Base-by-base conservation (phyloP, 306 rosid species). In the Acacia confusa region DNA sequence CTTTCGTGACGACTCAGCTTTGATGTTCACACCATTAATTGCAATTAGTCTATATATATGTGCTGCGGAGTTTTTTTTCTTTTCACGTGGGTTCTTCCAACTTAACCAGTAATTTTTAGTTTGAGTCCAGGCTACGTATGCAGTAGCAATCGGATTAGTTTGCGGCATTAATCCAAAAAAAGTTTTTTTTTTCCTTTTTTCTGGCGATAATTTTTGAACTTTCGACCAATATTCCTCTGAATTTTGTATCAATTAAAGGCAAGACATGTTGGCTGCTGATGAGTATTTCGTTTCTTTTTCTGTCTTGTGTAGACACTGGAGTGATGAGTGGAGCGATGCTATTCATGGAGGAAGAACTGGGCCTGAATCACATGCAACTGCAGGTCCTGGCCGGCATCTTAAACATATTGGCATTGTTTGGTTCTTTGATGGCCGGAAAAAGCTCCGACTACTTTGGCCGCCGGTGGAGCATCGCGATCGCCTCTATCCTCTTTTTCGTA, bases 291-390 rank as follows among this genome's bases (percentile, higher is more conserved):
- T 36, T 34, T 34, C 6, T 34, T 34, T 34, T 34, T 2, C 12
- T 10, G 19, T 47, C 17, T 1, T 47, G 52, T 47, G 52, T 47
- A 47, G 52, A 93, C 50, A 91, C 97, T 0, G 99, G 97, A 24
- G 99, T 95, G 8, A 95, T 95, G 99, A 91, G 97, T 82, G 99
- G 97, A 47, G 99, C 99, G 9, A 78, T 90, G 90, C 28, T 93
- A 70, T 93, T 91, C 87, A 93, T 95, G 47, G 80, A 93, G 77
- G 99, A 95, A 0, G 99, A 93, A 8, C 63, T 95, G 7, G 80
- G 85, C 40, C 92, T 90, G 81, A 87, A 47, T 9, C 98, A 95
- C 13, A 52, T 69, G 15, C 88, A 92, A 78, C 89, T 91, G 27
- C 90, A 84, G 69, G 79, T 93, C 19, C 89, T 95, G 0, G 97